Base-by-base conservation (phyloP, 2,329 filamentous ascomycete genomes). In the Myriosclerotinia duriaeana region DNA sequence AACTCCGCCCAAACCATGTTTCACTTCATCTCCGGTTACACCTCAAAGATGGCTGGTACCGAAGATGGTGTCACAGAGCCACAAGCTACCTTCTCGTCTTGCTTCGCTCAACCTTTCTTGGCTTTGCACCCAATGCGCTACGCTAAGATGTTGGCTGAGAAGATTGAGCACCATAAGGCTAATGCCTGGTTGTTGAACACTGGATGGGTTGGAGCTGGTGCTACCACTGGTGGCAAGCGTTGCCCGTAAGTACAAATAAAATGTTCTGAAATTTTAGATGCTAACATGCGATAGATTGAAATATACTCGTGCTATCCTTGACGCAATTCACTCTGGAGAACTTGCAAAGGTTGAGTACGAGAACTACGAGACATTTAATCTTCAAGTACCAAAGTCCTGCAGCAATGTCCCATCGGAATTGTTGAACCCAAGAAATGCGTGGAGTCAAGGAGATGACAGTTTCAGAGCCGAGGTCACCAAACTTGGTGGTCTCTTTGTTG, bases 21-120 rank as follows among this genome's bases (percentile, higher is more conserved):
- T 89, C 95, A 99, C 86, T 99, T 99, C 88, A 99, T 99, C 82
- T 96, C 92, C 22, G 95, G 95, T 75, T 99, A 99, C 86, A 99
- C 95, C 71, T 98, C 94, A 78, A 99, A 99, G 89, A 99, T 99
- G 95, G 95, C 95, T 72, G 95, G 95, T 77, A 99, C 95, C 44
- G 95, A 99, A 83, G 92, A 97, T 72, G 95, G 95, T 77, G 88
- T 99, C 72, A 96, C 91, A 12, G 95, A 99, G 83, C 95, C 95
- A 71, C 92, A 98, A 82, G 95, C 95, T 34, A 99, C 95, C 76
- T 99, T 99, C 88, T 98, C 93, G 36, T 96, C 93, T 64, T 99
- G 95, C 88, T 99, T 99, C 82, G 95, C 95, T 66, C 95, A 99
- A 83, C 95, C 95, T 70, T 99, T 99, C 92, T 84, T 99, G 76